Evolutionary conservation across 2,329 filamentous ascomycete species (phyloP).

Genomic region (Remersonia thermophila): DNA sequence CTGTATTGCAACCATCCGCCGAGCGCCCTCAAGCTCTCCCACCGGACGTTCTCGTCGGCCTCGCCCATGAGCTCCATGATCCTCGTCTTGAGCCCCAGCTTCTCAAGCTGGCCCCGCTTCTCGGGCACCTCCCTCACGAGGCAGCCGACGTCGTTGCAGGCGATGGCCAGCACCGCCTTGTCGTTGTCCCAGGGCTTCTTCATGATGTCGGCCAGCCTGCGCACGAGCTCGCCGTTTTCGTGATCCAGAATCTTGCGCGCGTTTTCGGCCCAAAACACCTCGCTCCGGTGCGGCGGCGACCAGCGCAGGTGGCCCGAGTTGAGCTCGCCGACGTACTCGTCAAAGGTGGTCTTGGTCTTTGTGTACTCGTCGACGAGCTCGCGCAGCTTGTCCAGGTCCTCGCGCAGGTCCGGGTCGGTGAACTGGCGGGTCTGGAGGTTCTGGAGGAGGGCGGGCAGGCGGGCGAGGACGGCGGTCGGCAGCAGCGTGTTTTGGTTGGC

Average conservation of each 20-base stretch:
- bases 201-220: slow-evolving; percentile 77
- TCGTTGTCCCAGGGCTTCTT: slow-evolving; percentile 62
- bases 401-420: slow-evolving; percentile 50
- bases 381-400: slow-evolving; percentile 48
- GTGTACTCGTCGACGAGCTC: slow-evolving; percentile 55
- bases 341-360: slow-evolving; percentile 64
- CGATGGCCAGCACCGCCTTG: slow-evolving; percentile 81
- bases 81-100: slow-evolving; percentile 68
- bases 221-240: slow-evolving; percentile 65
- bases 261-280: slow-evolving; percentile 85
- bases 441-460: slow-evolving; percentile 57
- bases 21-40: slow-evolving; percentile 82
- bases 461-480: slow-evolving; percentile 74
- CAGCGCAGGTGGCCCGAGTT: slow-evolving; percentile 78
- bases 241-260: slow-evolving; percentile 76
- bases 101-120: slow-evolving; percentile 67
- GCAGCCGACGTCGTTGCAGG: slow-evolving; percentile 82
- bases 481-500: slow-evolving; percentile 60
- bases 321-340: slow-evolving; percentile 82
- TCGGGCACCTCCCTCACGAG: slow-evolving; percentile 84
- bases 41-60: slow-evolving; percentile 74
- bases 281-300: slow-evolving; percentile 81
- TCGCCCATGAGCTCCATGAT: slow-evolving; percentile 94
- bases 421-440: slow-evolving; percentile 51
- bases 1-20: slow-evolving; percentile 54